phyloP scores from a whole-genome alignment of 2,329 filamentous ascomycete species.

The Penicillium sp. region DNA sequence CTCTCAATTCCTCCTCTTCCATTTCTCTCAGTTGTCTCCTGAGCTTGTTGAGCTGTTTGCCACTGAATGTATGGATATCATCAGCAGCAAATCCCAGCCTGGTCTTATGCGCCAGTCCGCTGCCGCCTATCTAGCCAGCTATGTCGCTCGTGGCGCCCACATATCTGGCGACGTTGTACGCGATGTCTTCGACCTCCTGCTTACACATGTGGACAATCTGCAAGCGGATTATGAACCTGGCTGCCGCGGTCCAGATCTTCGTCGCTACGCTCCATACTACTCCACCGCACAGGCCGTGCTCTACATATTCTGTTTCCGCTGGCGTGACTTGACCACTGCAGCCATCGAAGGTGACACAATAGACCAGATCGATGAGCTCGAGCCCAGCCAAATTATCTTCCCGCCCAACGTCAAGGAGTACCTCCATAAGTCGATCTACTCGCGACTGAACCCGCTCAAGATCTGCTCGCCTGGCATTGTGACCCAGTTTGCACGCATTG shows the following conservation, averaged over 20 bases:
- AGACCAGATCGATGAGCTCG: constrained; percentile 54
- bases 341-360: constrained; percentile 56
- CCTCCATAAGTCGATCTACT: constrained; percentile 77
- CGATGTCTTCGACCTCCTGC: constrained; percentile 76
- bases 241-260: constrained; percentile 82
- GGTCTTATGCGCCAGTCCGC: constrained; percentile 78
- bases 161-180: constrained; percentile 76
- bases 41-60: constrained; percentile 80
- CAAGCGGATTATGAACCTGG: constrained; percentile 69
- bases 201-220: constrained; percentile 73
- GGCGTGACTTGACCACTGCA: constrained; percentile 78
- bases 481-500: constrained; percentile 83
- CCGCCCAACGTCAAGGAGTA: constrained; percentile 71
- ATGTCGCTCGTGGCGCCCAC: constrained; percentile 85
- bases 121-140: constrained; percentile 89
- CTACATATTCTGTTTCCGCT: constrained; percentile 97
- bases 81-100: constrained; percentile 69
- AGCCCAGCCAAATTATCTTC: constrained; percentile 75
- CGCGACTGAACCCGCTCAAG: constrained; percentile 89
- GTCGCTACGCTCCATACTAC: constrained; percentile 82
- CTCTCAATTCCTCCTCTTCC: constrained; percentile 93
- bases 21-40: constrained; percentile 83
- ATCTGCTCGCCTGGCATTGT: constrained; percentile 91
- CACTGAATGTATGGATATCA: constrained; percentile 71
- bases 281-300: constrained; percentile 83